Base-by-base conservation (phyloP, 176 grass and related monocot species). In the Panicum miliaceum region DNA sequence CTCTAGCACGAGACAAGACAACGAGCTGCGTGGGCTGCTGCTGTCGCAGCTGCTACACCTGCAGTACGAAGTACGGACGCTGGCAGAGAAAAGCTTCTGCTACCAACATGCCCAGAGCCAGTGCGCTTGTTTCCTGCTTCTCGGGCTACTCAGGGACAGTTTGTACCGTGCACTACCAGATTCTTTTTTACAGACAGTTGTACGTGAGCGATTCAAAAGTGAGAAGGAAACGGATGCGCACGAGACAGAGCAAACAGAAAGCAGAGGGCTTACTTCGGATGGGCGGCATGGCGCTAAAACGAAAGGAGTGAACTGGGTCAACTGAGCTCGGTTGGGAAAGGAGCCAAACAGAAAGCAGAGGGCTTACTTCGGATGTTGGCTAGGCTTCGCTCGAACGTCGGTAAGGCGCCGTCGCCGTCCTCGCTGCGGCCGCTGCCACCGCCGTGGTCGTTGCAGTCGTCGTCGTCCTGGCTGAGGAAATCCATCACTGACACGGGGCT, bases 401-500 rank as follows among this genome's bases (percentile, higher is more conserved):
- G 81, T 15, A 86, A 89, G 10, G 72, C 66, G 15, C 45, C 86
- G 16, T 82, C n/a, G n/a, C n/a, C 66, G 32, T 70, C 73, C 3
- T 76, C 83, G 9, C 70, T 29, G 0, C 34, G 5, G 54, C 62
- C 45, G 38, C 71, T 6, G 50, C 53, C 54, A 23, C 48, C 6
- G 25, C 46, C 63, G 27, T 51, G 14, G 45, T 40, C 47, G 36
- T 71, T 76, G 67, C 58, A 3, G 41, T 80, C 54, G 26, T 87
- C 89, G 19, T 56, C 29, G 2, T 94, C 87, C 63, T 92, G 70
- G 34, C 83, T 86, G 12, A 47, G 94, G 73, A 97, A 94, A 52
- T 94, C 94, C 94, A 97, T 92, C 37, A 97, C 85, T 7, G 94
- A 97, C 10, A 92, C 85, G 0, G 94, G 94, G 82, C 94, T 92